A percentile compares a stretch with the other conserved stretches of the same genome.
These are phyloP conservation scores for Aspergillus indologenus DNA, from an alignment of 495 filamentous ascomycete species.

Conservation along the genomic window DNA sequence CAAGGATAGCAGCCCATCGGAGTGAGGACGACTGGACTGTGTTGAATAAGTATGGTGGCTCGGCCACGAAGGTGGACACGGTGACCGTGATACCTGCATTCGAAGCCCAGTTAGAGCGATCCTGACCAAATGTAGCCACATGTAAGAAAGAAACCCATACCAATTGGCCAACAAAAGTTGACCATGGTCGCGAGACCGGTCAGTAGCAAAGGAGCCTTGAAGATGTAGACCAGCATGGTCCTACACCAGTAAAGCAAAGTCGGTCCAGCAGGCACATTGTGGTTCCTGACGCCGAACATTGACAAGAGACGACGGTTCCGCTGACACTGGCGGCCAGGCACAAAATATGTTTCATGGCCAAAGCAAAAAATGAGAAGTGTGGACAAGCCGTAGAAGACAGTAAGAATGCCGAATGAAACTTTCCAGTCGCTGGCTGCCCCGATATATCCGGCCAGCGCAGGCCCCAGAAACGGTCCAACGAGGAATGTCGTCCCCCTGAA, in stretches of 20 bases:
- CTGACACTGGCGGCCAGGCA: constrained; percentile 17
- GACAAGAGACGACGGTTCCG: constrained; percentile 25
- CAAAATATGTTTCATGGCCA: constrained; percentile 49
- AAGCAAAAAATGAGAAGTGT: constrained; percentile 41
- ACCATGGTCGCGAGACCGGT: constrained; percentile 34
- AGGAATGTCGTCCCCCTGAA: constrained; percentile 42
- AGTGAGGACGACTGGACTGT: constrained; percentile 36
- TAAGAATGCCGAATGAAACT: constrained; percentile 44
- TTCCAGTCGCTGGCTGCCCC: constrained; percentile 37
- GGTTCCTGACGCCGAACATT: constrained; percentile 52
- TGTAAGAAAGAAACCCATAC: constrained; percentile 15
- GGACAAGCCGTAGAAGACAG: constrained; percentile 44
- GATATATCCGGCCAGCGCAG: constrained; percentile 44
- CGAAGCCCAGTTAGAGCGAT: neutral
- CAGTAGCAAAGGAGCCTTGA: constrained; percentile 33
- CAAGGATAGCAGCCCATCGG: constrained; percentile 39
- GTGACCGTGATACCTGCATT: constrained; percentile 37
- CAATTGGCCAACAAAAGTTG: constrained; percentile 40
- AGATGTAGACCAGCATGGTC: constrained; percentile 30
- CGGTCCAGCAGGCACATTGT: constrained; percentile 23
- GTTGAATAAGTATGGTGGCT: constrained; percentile 38
- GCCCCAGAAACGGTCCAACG: constrained; percentile 44
- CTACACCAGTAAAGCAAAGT: constrained; percentile 25
- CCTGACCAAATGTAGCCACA: too few relatives aligned
- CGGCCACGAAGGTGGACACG: constrained; percentile 35